Base-by-base conservation (phyloP, 2,329 filamentous ascomycete genomes). In the Neofusicoccum cordaticola region DNA sequence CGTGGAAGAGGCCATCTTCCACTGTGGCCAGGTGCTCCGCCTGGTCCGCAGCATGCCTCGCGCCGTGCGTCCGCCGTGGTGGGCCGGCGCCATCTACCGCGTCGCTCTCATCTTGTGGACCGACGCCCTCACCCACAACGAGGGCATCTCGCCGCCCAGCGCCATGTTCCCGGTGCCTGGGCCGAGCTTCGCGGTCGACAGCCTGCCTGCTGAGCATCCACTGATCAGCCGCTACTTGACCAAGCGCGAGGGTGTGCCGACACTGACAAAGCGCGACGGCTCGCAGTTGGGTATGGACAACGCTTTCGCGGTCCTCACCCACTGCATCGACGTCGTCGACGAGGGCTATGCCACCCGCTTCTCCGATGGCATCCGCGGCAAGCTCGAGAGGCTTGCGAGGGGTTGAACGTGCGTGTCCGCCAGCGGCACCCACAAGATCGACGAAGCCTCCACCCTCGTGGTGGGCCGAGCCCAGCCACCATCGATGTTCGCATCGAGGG, bases 1-100 rank as follows among this genome's bases (percentile, higher is more conserved):
- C 69, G 82, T 85, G 17, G 84, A 87, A 69, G 86, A 90, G 69
- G 84, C 87, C 19, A 78, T 89, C 57, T 87, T 87, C 74, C 89
- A 91, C 72, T 87, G 85, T 67, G 88, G 88, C 0, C 89, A 91
- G 74, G 83, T 90, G 3, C 77, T 90, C 48, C 82, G 86, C 3
- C 80, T 90, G 11, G 75, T 90, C 44, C 80, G 84, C 6, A 78
- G 79, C 13, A 90, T 91, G 84, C 82, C 85, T 2, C 77, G 79
- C 35, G 83, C 86, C 56, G 80, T 84, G 2, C 83, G 87, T 22
- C 89, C 89, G 5, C 84, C 83, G 42, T 92, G 89, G 89, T 91
- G 88, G 88, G 80, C 86, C n/a, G 85, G 83, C 1, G 88, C 88
- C 2, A 79, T 91, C 45, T 91, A 91, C 72, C 86, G 89, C n/a